These are phyloP conservation scores for Cicer cuneatum DNA, from an alignment of 306 rosid species.

Conservation along the genomic window DNA sequence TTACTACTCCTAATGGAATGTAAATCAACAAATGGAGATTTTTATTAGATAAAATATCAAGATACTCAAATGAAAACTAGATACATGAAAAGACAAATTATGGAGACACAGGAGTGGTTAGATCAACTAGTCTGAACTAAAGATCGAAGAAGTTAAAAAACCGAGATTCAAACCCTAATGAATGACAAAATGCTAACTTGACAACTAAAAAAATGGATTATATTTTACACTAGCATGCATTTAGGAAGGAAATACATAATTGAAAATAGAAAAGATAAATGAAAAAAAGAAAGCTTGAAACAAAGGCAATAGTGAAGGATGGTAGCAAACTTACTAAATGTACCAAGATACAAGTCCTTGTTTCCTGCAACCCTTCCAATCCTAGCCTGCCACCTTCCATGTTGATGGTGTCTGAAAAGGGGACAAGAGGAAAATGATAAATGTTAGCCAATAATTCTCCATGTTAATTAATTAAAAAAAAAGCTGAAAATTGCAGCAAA, in stretches of 20 bases:
- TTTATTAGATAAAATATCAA: not conserved
- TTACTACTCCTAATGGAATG: not conserved
- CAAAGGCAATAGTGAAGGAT: constrained; percentile 10
- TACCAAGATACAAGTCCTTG: constrained; percentile 97
- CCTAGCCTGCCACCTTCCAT: constrained; percentile 99
- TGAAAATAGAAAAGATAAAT: not conserved
- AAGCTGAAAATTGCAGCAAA: constrained; percentile 68
- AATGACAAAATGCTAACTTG: too few relatives aligned
- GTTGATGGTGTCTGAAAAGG: constrained; percentile 88
- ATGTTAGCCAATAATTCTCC: constrained; percentile 50
- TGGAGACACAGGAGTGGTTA: too few relatives aligned
- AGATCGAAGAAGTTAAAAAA: too few relatives aligned
- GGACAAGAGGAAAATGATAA: constrained; percentile 44
- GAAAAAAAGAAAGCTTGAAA: constrained; percentile 27
- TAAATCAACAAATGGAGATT: not conserved
- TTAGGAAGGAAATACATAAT: not conserved
- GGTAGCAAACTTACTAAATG: constrained; percentile 75
- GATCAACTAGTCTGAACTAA: too few relatives aligned
- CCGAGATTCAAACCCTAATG: too few relatives aligned
- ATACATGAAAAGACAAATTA: constrained; percentile 15
- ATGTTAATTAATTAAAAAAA: constrained; percentile 40
- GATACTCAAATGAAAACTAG: constrained; percentile 19
- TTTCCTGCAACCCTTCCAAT: constrained; percentile 99
- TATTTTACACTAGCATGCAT: not conserved
- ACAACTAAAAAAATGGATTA: too few relatives aligned